phyloP scores from a whole-genome alignment of 352 stramenopile genomes.

The Pythium dissimile region DNA sequence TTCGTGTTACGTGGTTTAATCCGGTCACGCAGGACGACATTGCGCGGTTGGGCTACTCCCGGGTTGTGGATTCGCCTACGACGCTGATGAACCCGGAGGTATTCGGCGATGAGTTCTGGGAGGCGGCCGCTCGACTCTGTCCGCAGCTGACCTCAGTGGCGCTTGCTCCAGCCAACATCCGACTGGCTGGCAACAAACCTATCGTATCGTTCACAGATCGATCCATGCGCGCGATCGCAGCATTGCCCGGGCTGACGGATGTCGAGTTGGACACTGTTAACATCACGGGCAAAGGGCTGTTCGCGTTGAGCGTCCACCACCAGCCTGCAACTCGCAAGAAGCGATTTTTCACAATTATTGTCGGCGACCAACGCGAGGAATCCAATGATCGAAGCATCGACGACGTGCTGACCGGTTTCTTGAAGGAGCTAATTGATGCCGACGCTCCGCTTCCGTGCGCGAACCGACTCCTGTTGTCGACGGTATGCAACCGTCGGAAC shows the following conservation, averaged over 20 bases:
- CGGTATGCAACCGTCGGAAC: too few relatives aligned
- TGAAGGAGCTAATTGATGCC: not conserved
- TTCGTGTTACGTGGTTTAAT: not conserved
- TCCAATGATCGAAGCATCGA: not conserved
- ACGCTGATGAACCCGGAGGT: not conserved
- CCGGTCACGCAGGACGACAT: too few relatives aligned
- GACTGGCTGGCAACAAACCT: not conserved
- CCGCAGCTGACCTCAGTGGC: not conserved
- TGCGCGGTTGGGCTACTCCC: too few relatives aligned
- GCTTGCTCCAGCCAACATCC: not conserved
- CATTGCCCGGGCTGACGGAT: not conserved
- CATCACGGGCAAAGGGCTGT: slow-evolving; percentile 7
- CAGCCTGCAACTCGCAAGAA: not conserved
- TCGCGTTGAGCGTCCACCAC: not conserved
- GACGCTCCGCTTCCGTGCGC: too few relatives aligned
- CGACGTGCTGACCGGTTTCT: not conserved
- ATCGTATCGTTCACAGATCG: slow-evolving; percentile 10
- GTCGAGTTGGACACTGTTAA: slow-evolving; percentile 2
- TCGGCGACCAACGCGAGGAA: not conserved
- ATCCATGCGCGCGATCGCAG: not conserved
- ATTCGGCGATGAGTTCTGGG: not conserved
- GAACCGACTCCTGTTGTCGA: too few relatives aligned
- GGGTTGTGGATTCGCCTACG: too few relatives aligned
- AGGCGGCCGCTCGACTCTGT: not conserved
- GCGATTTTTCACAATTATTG: not conserved